Conservation (phyloP, 148 eudicot genomes). For the Rhododendron griersonianum region DNA sequence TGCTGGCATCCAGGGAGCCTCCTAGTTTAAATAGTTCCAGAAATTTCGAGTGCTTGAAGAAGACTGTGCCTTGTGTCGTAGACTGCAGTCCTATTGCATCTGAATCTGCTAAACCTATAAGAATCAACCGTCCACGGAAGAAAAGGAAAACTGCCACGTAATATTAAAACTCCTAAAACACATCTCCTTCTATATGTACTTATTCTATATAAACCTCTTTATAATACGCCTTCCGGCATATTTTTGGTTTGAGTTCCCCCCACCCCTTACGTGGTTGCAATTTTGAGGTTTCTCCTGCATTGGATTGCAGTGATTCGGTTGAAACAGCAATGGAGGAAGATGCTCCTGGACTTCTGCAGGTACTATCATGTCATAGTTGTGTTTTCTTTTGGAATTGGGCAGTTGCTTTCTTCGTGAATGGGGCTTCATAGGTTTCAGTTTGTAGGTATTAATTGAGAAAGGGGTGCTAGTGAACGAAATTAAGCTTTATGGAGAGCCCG, state of each 20-base stretch:
- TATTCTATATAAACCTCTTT: neutral
- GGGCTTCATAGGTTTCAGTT: conserved; percentile 4
- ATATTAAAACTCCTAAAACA: conserved; percentile 12
- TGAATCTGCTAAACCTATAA: conserved; percentile 43
- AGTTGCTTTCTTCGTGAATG: neutral
- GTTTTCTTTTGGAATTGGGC: conserved; percentile 5
- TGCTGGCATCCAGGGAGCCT: conserved; percentile 38
- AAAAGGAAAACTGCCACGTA: conserved; percentile 90
- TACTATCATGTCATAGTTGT: conserved; percentile 16
- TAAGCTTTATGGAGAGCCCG: conserved; percentile 81
- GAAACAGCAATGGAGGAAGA: conserved; percentile 96
- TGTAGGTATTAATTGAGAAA: conserved; percentile 73
- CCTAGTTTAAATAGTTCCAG: conserved; percentile 14
- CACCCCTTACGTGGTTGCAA: neutral
- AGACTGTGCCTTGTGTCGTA: conserved; percentile 18
- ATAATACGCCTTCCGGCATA: neutral
- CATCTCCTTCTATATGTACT: neutral
- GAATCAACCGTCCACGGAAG: conserved; percentile 52
- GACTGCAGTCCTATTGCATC: conserved; percentile 29
- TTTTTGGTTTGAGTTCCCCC: neutral
- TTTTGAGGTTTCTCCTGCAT: conserved; percentile 11
- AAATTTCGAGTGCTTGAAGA: conserved; percentile 19
- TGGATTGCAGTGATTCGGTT: conserved; percentile 61
- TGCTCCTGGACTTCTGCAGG: conserved; percentile 93
- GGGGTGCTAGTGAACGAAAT: conserved; percentile 71